Conservation (phyloP, 1,284 basidiomycete species). For the Pisolithus thermaeus region DNA sequence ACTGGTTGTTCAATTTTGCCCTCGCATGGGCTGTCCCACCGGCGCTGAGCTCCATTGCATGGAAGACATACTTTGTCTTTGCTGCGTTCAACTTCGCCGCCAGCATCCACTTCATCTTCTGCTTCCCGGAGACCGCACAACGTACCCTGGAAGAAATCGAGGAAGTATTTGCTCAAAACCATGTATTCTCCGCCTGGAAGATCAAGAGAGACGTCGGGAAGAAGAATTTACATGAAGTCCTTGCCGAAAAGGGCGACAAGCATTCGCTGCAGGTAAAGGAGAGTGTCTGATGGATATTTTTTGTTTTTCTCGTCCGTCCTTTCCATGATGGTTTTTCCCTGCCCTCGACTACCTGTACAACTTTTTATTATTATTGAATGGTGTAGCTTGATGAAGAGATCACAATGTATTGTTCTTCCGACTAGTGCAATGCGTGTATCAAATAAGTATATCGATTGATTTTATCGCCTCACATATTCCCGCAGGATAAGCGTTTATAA, state of each 20-base stretch:
- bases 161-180: constrained; percentile 64
- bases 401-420: too few relatives aligned
- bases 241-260: constrained; percentile 16
- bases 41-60: constrained; percentile 45
- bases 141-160: constrained; percentile 73
- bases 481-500: too few relatives aligned
- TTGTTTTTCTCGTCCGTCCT: background rate
- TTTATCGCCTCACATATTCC: too few relatives aligned
- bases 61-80: constrained; percentile 72
- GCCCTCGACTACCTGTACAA: too few relatives aligned
- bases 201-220: constrained; percentile 57
- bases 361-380: too few relatives aligned
- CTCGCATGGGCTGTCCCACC: constrained; percentile 64
- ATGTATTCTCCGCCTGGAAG: constrained; percentile 68
- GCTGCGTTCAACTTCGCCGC: constrained; percentile 71
- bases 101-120: constrained; percentile 65
- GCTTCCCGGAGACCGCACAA: constrained; percentile 70
- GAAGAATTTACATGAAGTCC: constrained; percentile 50
- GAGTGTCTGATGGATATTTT: background rate
- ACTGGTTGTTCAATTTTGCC: constrained; percentile 73
- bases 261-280: constrained; percentile 4
- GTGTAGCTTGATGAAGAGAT: too few relatives aligned
- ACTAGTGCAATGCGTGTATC: too few relatives aligned
- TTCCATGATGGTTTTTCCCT: too few relatives aligned
- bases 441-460: too few relatives aligned